These are phyloP conservation scores for Xanthoparmelia taractica DNA, from an alignment of 495 filamentous ascomycete genomes.

Conservation along the genomic window DNA sequence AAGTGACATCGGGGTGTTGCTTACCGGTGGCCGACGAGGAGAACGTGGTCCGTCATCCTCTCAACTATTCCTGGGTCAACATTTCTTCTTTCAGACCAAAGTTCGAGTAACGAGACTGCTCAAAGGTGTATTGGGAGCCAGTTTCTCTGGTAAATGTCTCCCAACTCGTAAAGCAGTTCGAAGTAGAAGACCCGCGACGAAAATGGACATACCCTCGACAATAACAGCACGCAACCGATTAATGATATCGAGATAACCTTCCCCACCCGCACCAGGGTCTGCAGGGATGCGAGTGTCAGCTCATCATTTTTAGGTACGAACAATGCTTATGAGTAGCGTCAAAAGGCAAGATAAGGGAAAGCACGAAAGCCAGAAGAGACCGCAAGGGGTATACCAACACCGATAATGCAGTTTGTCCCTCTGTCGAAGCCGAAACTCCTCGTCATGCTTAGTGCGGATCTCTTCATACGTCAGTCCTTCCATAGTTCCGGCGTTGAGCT, in stretches of 20 bases:
- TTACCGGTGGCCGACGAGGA: constrained; percentile 75
- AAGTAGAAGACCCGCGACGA: not conserved
- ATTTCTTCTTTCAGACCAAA: not conserved
- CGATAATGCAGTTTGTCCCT: constrained; percentile 64
- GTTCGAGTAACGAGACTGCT: not conserved
- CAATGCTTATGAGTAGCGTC: not conserved
- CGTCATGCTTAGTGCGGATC: constrained; percentile 63
- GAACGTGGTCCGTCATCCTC: constrained; percentile 89
- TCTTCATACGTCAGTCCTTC: constrained; percentile 93
- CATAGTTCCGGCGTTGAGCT: constrained; percentile 84
- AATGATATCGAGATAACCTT: constrained; percentile 95
- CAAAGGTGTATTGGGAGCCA: not conserved
- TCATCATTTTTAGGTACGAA: not conserved
- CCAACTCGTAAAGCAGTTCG: not conserved
- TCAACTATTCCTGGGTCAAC: constrained; percentile 46
- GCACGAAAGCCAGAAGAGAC: not conserved
- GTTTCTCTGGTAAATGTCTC: not conserved
- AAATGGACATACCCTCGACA: constrained; percentile 48
- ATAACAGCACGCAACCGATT: constrained; percentile 93
- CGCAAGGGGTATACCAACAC: constrained; percentile 6
- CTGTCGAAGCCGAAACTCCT: constrained; percentile 68
- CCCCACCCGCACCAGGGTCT: constrained; percentile 84
- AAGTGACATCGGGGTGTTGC: not conserved
- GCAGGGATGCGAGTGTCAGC: not conserved
- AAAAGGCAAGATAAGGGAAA: constrained; percentile 57